phyloP scores from a whole-genome alignment of 2,329 filamentous ascomycete species.

The Colletotrichum gloeosporioides region DNA sequence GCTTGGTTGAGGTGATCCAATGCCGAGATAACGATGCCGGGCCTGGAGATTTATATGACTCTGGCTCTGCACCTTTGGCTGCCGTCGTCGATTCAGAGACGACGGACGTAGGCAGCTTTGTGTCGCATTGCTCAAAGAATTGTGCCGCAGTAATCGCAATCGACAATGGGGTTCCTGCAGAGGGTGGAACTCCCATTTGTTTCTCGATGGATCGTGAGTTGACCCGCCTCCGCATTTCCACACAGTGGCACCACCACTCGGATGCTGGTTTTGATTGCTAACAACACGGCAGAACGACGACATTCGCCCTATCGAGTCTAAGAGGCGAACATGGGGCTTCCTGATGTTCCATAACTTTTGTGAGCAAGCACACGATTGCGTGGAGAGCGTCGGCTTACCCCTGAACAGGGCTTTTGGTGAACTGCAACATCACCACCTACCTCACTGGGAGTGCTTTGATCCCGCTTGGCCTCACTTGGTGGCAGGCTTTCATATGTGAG shows the following conservation, averaged over 20 bases:
- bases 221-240: not conserved
- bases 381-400: not conserved
- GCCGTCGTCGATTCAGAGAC: not conserved
- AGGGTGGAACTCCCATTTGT: conserved; percentile 33
- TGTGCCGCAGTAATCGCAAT: not conserved
- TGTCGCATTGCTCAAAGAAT: not conserved
- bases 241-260: not conserved
- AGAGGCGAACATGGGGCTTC: conserved; percentile 46
- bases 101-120: not conserved
- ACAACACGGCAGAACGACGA: conserved; percentile 47
- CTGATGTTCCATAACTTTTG: conserved; percentile 50
- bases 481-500: conserved; percentile 47
- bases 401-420: conserved; percentile 48
- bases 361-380: conserved; percentile 22
- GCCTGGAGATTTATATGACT: not conserved
- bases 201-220: conserved; percentile 35
- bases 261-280: not conserved
- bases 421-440: conserved; percentile 48
- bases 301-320: conserved; percentile 51
- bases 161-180: conserved; percentile 29
- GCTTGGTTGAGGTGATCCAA: not conserved
- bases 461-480: conserved; percentile 44
- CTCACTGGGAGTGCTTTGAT: conserved; percentile 47
- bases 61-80: not conserved
- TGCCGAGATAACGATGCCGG: conserved; percentile 1